Evolutionary conservation across 805 yeast genomes (phyloP).

Genomic region (Kodamaea neixiangensis): DNA sequence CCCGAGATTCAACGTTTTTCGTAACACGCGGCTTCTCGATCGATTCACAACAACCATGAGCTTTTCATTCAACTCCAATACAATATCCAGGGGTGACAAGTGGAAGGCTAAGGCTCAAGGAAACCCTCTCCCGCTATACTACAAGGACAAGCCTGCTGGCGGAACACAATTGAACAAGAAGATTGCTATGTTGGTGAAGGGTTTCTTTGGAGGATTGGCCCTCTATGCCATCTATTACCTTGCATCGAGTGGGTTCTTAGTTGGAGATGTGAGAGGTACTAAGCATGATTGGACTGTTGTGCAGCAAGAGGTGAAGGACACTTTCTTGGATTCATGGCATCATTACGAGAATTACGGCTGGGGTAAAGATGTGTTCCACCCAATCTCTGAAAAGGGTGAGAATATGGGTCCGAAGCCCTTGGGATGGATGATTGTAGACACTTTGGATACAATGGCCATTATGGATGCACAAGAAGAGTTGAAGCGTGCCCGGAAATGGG

Average conservation of each 20-base stretch:
- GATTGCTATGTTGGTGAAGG: constrained; percentile 43
- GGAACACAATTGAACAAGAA: constrained; percentile 12
- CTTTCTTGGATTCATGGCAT: constrained; percentile 74
- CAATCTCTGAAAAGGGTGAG: constrained; percentile 59
- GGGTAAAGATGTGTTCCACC: constrained; percentile 81
- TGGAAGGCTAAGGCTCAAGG: constrained; percentile 22
- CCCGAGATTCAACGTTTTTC: not conserved
- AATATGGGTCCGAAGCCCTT: constrained; percentile 81
- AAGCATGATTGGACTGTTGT: constrained; percentile 46
- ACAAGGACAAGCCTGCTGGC: constrained; percentile 34
- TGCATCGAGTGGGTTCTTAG: constrained; percentile 11
- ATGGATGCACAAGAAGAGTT: constrained; percentile 73
- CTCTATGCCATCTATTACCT: constrained; percentile 42
- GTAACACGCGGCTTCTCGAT: not conserved
- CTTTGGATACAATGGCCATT: constrained; percentile 76
- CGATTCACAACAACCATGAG: constrained; percentile 8
- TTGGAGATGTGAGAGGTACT: not conserved
- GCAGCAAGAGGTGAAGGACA: constrained; percentile 61
- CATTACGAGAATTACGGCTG: constrained; percentile 76
- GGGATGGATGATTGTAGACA: constrained; percentile 93
- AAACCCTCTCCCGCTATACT: constrained; percentile 31
- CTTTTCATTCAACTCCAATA: constrained; percentile 13
- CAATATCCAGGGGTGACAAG: constrained; percentile 14
- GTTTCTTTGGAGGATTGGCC: constrained; percentile 39
- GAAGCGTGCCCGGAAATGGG: constrained; percentile 70